These are phyloP conservation scores for Flammula alnicola DNA, from an alignment of 1,284 basidiomycete genomes.

Conservation along the genomic window DNA sequence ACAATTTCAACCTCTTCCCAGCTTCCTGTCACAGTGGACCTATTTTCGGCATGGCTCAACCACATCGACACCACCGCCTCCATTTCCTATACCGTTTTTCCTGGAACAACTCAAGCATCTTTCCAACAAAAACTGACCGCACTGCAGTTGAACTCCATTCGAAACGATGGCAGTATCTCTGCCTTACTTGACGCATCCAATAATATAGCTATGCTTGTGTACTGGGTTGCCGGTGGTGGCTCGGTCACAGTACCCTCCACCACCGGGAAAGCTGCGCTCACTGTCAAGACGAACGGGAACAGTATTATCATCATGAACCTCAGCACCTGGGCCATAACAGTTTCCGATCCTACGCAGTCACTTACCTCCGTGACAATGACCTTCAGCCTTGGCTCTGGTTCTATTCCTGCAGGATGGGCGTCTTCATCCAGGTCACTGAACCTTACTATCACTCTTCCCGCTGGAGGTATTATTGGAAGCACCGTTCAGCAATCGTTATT, in stretches of 20 bases:
- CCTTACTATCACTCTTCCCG: slow-evolving; percentile 27
- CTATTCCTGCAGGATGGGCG: slow-evolving; percentile 33
- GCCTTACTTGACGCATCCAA: slow-evolving; percentile 31
- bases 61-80: slow-evolving; percentile 41
- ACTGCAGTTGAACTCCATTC: slow-evolving; percentile 38
- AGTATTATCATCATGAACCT: slow-evolving; percentile 27
- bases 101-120: slow-evolving; percentile 41
- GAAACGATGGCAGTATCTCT: slow-evolving; percentile 44
- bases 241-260: slow-evolving; percentile 24
- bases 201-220: slow-evolving; percentile 27
- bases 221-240: slow-evolving; percentile 26
- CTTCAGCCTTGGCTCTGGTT: slow-evolving; percentile 33
- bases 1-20: slow-evolving; percentile 59
- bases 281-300: slow-evolving; percentile 20
- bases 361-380: slow-evolving; percentile 30
- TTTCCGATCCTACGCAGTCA: slow-evolving; percentile 30
- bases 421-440: slow-evolving; percentile 18
- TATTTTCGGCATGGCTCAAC: slow-evolving; percentile 62
- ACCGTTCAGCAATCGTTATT: slow-evolving; percentile 36
- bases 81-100: slow-evolving; percentile 57
- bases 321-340: slow-evolving; percentile 22
- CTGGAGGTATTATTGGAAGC: slow-evolving; percentile 40
- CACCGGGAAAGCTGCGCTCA: slow-evolving; percentile 20
- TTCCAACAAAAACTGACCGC: slow-evolving; percentile 34
- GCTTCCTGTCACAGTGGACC: slow-evolving; percentile 50